Evolutionary conservation across 1,284 basidiomycete genomes (phyloP).

Genomic region (Malassezia sp.): DNA sequence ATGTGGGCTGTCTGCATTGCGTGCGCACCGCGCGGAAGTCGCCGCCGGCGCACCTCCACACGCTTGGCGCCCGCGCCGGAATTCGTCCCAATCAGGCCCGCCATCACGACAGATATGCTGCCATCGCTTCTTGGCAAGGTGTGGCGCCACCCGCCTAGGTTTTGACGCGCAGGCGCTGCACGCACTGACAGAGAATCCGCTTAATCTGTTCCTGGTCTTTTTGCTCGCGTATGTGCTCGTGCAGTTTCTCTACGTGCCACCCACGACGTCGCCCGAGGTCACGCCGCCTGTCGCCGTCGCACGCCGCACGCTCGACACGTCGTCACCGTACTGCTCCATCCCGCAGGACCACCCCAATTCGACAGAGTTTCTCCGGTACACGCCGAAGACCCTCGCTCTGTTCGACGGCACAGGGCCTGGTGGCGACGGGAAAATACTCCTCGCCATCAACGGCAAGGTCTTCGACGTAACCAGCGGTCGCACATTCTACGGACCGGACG

Average conservation of each 20-base stretch:
- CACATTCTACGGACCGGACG: slow-evolving; percentile 84
- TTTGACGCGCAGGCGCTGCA: neutral
- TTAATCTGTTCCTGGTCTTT: slow-evolving; percentile 2
- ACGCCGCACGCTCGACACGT: neutral
- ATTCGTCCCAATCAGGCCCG: too few species aligned
- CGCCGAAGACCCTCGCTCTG: slow-evolving; percentile 38
- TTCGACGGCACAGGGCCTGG: slow-evolving; percentile 30
- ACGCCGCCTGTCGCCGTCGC: slow-evolving; percentile 4
- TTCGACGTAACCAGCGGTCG: slow-evolving; percentile 80
- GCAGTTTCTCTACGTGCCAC: neutral
- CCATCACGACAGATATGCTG: too few species aligned
- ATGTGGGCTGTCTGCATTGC: too few species aligned
- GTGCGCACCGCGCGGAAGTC: too few species aligned
- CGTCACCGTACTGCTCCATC: slow-evolving; percentile 25
- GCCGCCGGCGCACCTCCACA: too few species aligned
- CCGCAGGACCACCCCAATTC: slow-evolving; percentile 31
- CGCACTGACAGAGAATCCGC: neutral
- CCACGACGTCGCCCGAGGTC: neutral
- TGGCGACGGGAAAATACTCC: slow-evolving; percentile 57
- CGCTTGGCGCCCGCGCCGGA: too few species aligned
- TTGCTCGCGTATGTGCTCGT: neutral
- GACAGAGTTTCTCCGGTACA: slow-evolving; percentile 35
- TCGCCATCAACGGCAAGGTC: slow-evolving; percentile 75
- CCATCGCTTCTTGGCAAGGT: too few species aligned
- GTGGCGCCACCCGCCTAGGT: too few species aligned